Conservation (phyloP, 495 filamentous ascomycete species). For the Chaetomidium leptoderma region DNA sequence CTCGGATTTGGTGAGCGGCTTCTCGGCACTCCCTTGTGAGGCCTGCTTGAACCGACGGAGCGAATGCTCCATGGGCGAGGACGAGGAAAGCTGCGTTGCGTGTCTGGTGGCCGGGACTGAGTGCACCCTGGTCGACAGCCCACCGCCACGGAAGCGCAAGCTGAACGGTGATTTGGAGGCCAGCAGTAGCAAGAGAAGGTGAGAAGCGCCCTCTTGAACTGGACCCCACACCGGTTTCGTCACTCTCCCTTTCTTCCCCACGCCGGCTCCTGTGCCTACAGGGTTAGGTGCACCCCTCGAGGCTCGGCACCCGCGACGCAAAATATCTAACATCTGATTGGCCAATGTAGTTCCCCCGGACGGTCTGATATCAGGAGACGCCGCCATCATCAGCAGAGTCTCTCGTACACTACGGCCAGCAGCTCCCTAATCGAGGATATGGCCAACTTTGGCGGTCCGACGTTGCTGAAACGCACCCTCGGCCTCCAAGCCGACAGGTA, state of each 20-base stretch:
- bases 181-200: constrained; percentile 55
- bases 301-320: constrained; percentile 9
- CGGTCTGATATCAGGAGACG: constrained; percentile 51
- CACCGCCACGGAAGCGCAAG: constrained; percentile 70
- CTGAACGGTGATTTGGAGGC: constrained; percentile 58
- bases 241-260: constrained; percentile 2
- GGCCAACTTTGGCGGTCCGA: constrained; percentile 58
- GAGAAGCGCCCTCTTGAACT: constrained; percentile 24
- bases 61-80: constrained; percentile 83
- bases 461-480: constrained; percentile 59
- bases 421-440: constrained; percentile 56
- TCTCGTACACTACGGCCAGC: constrained; percentile 51
- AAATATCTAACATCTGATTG: constrained; percentile 44
- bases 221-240: constrained; percentile 13
- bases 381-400: constrained; percentile 49
- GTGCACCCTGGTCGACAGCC: constrained; percentile 62
- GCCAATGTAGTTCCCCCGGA: constrained; percentile 47
- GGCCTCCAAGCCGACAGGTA: constrained; percentile 60
- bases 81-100: constrained; percentile 57
- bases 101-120: constrained; percentile 59
- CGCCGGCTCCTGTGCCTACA: neutral
- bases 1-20: constrained; percentile 45
- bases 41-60: constrained; percentile 78
- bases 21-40: constrained; percentile 44
- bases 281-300: constrained; percentile 13